phyloP scores from a whole-genome alignment of 345 rosid species.

The Salix arbutifolia region DNA sequence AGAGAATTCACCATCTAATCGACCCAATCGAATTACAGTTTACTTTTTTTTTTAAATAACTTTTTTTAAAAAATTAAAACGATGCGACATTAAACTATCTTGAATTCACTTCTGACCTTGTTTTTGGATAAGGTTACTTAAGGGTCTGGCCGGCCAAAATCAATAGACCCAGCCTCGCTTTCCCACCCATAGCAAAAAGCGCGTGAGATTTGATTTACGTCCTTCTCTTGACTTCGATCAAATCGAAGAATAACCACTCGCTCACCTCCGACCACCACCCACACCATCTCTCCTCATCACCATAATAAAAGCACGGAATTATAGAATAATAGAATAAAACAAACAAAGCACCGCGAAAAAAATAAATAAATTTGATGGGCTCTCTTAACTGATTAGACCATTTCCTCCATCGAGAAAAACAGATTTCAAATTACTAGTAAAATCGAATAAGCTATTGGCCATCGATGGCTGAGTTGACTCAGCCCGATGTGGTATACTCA shows the following conservation, averaged over 20 bases:
- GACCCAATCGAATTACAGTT: too few relatives aligned
- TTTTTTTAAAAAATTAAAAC: too few relatives aligned
- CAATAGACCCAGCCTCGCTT: too few relatives aligned
- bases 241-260: not conserved
- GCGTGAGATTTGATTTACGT: not conserved
- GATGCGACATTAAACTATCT: too few relatives aligned
- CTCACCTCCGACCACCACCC: not conserved
- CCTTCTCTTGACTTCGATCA: not conserved
- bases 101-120: too few relatives aligned
- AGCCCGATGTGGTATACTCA: conserved; percentile 69
- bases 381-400: not conserved
- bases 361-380: not conserved
- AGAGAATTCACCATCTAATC: too few relatives aligned
- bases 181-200: too few relatives aligned
- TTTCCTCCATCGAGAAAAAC: too few relatives aligned
- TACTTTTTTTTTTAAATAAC: too few relatives aligned
- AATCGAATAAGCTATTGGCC: not conserved
- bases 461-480: conserved; percentile 88
- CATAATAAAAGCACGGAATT: not conserved
- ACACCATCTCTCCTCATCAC: not conserved
- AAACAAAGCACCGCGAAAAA: not conserved
- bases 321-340: not conserved
- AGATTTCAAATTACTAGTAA: too few relatives aligned
- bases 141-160: too few relatives aligned
- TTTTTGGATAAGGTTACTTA: too few relatives aligned